These are phyloP conservation scores for Kodamaea sp. DNA, from an alignment of 1,139 yeast genomes.

Conservation along the genomic window DNA sequence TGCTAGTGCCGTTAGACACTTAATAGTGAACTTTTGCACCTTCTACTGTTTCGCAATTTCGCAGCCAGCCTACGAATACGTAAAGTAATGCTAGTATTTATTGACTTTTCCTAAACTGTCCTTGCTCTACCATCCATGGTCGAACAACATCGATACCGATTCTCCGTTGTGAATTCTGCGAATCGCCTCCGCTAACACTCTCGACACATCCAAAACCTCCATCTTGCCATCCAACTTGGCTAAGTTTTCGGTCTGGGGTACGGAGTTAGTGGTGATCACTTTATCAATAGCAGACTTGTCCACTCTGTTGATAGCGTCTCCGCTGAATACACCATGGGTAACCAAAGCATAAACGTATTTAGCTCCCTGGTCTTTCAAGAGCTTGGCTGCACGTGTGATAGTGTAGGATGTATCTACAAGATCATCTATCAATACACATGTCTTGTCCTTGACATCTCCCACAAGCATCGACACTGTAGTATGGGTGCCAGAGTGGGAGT, in stretches of 20 bases:
- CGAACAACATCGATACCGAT: constrained; percentile 89
- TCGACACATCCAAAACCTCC: constrained; percentile 84
- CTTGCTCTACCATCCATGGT: constrained; percentile 70
- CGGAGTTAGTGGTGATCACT: constrained; percentile 87
- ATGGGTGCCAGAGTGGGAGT: constrained; percentile 7
- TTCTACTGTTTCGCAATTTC: too few species aligned
- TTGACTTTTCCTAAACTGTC: too few species aligned
- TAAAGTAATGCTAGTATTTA: too few species aligned
- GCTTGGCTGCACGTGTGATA: constrained; percentile 85
- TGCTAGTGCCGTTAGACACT: too few species aligned
- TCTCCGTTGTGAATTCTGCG: constrained; percentile 97
- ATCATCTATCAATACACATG: constrained; percentile 88
- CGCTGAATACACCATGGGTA: constrained; percentile 92
- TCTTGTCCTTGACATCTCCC: constrained; percentile 84
- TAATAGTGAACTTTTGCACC: too few species aligned
- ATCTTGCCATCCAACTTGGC: constrained; percentile 60
- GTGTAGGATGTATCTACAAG: constrained; percentile 93
- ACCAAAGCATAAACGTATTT: constrained; percentile 80
- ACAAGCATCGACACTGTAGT: constrained; percentile 69
- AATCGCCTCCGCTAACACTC: constrained; percentile 90
- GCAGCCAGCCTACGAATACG: too few species aligned
- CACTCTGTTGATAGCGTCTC: constrained; percentile 81
- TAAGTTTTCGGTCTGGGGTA: constrained; percentile 71
- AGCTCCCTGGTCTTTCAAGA: constrained; percentile 93
- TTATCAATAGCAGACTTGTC: constrained; percentile 74